Base-by-base conservation (phyloP, 495 filamentous ascomycete genomes). In the Aspergillus kassunensis region DNA sequence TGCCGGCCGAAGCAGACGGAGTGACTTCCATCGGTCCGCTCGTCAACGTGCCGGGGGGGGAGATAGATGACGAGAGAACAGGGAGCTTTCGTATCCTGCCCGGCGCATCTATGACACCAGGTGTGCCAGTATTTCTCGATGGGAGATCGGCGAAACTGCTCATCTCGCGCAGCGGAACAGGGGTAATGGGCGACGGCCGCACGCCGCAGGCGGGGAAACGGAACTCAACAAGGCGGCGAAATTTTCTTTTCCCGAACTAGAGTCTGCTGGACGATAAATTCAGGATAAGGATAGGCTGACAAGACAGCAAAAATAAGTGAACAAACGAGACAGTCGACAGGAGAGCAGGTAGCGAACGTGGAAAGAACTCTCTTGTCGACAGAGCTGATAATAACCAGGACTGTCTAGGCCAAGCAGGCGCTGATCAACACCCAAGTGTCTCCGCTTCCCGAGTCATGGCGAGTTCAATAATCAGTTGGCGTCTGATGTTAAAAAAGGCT, bases 1-100 rank as follows among this genome's bases (percentile, higher is more conserved):
- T 55, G 24, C 64, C 49, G 11, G 63, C 63, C 29, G 76, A 66
- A 47, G 70, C 54, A 49, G 74, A 59, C 23, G 76, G 69, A 49
- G 78, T 79, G 57, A 77, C 60, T 21, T 80, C 78, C 76, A 80
- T 80, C 29, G 70, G 70, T 33, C 71, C 69, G 33, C 62, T 65
- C 49, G 67, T 64, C 53, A 66, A 64, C 18, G 59, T 65, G 30
- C 61, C 57, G 15, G 76, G 73, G 39, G 67, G 59, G 34, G 71
- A 56, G 7, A 61, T 59, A 34, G 69, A 67, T 27, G 67, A 72
- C 27, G 70, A 69, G 39, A 80, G 68, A 43, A 80, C 66, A 42
- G 76, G 68, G 49, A 78, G 63, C 45, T 73, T 72, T 58, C 71
- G 70, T 45, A 67, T 72, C 40, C 63, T 72, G 29, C 70, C 64